Base-by-base conservation (phyloP, 768 basidiomycete species). In the Termitomyces bulborhizus region DNA sequence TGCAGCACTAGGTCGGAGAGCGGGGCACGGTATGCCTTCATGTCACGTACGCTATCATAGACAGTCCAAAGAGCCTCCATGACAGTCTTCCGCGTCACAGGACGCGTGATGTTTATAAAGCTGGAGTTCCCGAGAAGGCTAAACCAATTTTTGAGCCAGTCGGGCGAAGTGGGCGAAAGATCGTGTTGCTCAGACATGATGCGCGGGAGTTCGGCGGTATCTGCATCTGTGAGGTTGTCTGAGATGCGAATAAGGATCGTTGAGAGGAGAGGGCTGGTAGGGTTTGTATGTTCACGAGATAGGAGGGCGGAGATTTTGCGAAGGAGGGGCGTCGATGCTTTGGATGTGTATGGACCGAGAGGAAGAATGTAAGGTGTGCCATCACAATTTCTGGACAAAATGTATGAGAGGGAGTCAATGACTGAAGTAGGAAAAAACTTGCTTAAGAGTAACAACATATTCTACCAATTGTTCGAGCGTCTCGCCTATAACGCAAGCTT, bases 101-200 rank as follows among this genome's bases (percentile, higher is more conserved):
- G 81, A 15, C 82, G 67, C n/a, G 65, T 57, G 2, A 67, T 60
- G 51, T 72, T 69, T 57, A 82, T 65, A 18, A 83, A 68, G 0
- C 69, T 71, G 15, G 75, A 65, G 56, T 82, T 82, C n/a, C 68
- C 70, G 13, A 89, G 65, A 6, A 90, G 69, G 37, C 61, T 74
- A 37, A 73, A 66, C 89, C 89, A 90, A 63, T 85, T 84, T 16
- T 70, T 69, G 27, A 90, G 66, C 89, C 89, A 92, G 5, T 82
- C 77, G 0, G 84, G 81, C 1, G 84, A 83, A 11, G 85, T 85
- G 1, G 89, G 89, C 2, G 82, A 84, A 32, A 90, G 74, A 46
- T 82, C 79, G 59, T 86, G 82, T 54, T 86, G 81, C 44, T 83
- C 81, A 37, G 76, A 71, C 84, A 92, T 86, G 51, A 81, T 69